Evolutionary conservation across 2,329 filamentous ascomycete genomes (phyloP), one percentile per base, ranked within the genome.

Genomic region (Amauroascus verrucosus): DNA sequence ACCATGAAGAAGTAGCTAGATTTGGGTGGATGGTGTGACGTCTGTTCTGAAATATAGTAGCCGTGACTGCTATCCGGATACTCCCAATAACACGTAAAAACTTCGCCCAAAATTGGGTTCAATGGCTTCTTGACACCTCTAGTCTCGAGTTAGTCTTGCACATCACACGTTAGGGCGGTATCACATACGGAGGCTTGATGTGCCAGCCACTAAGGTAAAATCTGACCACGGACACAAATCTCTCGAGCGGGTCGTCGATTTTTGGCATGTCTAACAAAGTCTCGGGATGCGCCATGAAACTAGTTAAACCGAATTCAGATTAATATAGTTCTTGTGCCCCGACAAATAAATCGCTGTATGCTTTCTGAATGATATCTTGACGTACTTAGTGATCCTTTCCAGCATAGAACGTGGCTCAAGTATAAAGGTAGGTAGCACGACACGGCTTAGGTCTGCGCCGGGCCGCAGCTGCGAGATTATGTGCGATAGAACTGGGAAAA

Each of bases 1-100:
- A 88, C 90, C 84, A 95, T 90, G 74, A 95, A 98, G 70, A 98
- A 98, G 75, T 98, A 98, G 71, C 89, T 95, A 45, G 91, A 97
- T 74, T 98, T 98, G 26, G 93, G 93, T 30, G 93, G 93, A 66
- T 98, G 93, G 68, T 98, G 93, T 26, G 90, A 97, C 1, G 93
- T 98, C 71, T 98, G 93, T 71, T 98, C 93, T 46, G 91, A 83
- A 61, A 98, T 88, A 73, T 98, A 98, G 74, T 95, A 98, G 58
- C 87, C 91, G 60, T 81, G 83, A 30, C 88, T 95, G 16, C 83
- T 77, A 69, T 94, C 86, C 13, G 84, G 80, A 58, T 95, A 84
- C 61, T 96, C 86, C 93, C 93, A 98, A 70, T 93, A 96, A 70
- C 91, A 90, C 50, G 88, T 91, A 67, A 90, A 97, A 44, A 86